Evolutionary conservation across 2,329 filamentous ascomycete genomes (phyloP), one percentile per base, ranked within the genome.

Genomic region (Fusarium sp.): DNA sequence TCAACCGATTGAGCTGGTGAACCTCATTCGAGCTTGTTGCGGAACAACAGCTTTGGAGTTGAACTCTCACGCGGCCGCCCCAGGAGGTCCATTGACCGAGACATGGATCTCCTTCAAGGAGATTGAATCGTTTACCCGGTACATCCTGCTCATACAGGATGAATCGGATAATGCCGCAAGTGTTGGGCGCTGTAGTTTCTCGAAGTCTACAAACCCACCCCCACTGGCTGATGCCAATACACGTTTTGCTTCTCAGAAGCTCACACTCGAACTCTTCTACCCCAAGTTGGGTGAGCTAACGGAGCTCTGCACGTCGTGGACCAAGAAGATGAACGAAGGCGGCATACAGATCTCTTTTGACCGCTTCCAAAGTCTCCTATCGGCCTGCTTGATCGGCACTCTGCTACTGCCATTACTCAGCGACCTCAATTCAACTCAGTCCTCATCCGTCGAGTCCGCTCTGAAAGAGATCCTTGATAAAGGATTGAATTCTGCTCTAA

Each of bases 11-110:
- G 88, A 94, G 67, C 78, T 97, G 22, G 80, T 92, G 38, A 89
- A 88, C 67, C 80, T 97, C 6, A 77, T 97, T n/a, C 83, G 88
- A 63, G 85, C 87, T 17, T 93, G 92, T 72, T 89, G 91, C 38
- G 92, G 92, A 11, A 72, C 78, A 33, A 71, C 78, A 6, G 70
- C 75, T 7, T 62, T 85, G 19, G 57, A 73, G 6, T 72, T 79
- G 46, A 64, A 72, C 10, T 63, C 62, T 2, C 73, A 77, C 4
- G 76, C 80, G 15, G 75, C 79, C 31, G 75, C 80, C 3, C 83
- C 84, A n/a, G 84, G 84, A 8, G 84, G 85, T 1, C 70, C 80
- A 2, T 79, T 89, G 40, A 79, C 80, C 11, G 84, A 87, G 59
- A 80, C 83, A 3, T 83, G 85, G 81, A 82, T 80, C 59, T 73